Evolutionary conservation across 805 yeast genomes (phyloP).

Genomic region (Zygosaccharomyces siamensis): DNA sequence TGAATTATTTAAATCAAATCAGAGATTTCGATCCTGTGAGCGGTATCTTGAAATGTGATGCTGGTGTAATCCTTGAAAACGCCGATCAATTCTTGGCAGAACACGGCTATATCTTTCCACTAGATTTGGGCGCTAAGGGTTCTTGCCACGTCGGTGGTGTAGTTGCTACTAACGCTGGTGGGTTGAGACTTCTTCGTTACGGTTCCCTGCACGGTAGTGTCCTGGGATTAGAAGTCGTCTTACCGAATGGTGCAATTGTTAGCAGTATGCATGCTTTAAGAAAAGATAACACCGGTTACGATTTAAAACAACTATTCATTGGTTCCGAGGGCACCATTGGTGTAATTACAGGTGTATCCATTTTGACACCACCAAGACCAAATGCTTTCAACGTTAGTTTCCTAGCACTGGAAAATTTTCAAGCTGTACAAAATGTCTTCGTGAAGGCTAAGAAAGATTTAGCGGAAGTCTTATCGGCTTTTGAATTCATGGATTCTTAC

Average conservation of each 20-base stretch:
- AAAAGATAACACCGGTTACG: conserved; percentile 95
- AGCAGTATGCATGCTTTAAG: conserved; percentile 79
- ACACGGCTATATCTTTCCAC: conserved; percentile 84
- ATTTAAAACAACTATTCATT: conserved; percentile 84
- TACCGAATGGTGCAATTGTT: conserved; percentile 80
- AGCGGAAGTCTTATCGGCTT: conserved; percentile 83
- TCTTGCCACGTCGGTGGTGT: conserved; percentile 95
- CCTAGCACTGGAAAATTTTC: conserved; percentile 74
- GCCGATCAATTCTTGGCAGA: conserved; percentile 78
- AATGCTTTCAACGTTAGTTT: conserved; percentile 82
- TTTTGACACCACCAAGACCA: conserved; percentile 86
- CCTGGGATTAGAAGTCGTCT: conserved; percentile 86
- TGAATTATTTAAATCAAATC: conserved; percentile 66
- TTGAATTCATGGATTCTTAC: conserved; percentile 84
- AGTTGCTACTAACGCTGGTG: conserved; percentile 96
- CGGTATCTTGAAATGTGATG: conserved; percentile 84
- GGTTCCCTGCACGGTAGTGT: conserved; percentile 93
- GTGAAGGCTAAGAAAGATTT: conserved; percentile 72
- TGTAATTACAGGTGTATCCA: conserved; percentile 82
- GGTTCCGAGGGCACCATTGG: conserved; percentile 95
- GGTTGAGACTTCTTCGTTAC: conserved; percentile 77
- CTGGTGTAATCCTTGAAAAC: conserved; percentile 82
- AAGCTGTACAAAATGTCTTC: conserved; percentile 78
- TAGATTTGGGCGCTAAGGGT: conserved; percentile 94
- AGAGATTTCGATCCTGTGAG: conserved; percentile 76